Base-by-base conservation (phyloP, 2,329 filamentous ascomycete genomes). In the Xylaria digitata region DNA sequence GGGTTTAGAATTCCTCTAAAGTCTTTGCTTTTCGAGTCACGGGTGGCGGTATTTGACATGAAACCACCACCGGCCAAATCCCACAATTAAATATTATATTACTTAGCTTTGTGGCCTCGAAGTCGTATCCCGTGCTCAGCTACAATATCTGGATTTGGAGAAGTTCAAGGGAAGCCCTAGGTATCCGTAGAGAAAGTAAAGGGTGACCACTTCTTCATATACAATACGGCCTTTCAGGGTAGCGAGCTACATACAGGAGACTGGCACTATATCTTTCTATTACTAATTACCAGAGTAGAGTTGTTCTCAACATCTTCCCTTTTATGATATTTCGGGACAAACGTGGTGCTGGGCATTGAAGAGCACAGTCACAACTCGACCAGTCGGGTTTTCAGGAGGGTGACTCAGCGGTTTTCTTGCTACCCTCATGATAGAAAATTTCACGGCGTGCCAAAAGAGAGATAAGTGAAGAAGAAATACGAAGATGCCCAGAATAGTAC, bases 401-500 rank as follows among this genome's bases (percentile, higher is more conserved):
- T 4, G 15, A 23, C 40, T 13, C 21, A 50, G 21, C 43, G 8
- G 42, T 56, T 21, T 19, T n/a, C 15, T 55, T 48, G 17, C 37
- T 11, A 30, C 26, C 26, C 2, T 30, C 7, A 23, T 1, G 9
- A 15, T 23, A n/a, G 19, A 34, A 37, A 56, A 6, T 37, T 37
- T 40, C 17, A 17, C 6, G 21, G 37, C 21, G 3, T 2, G 8
- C 37, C 3, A 43, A 40, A 30, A 17, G 15, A 40, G 3, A 30
- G 15, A 57, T 17, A 54, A 52, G 19, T 40, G 13, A 37, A 37
- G 5, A 26, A 26, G 5, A 26, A 26, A 26, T 26, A 26, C 26
- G 5, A 37, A 55, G n/a, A 49, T 19, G 40, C 40, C 32, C 17
- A 32, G 40, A 49, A 54, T 26, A 23, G 42, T 55, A 56, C 9